Conservation (phyloP, 2,329 filamentous ascomycete genomes). For the Penicillium sp. region DNA sequence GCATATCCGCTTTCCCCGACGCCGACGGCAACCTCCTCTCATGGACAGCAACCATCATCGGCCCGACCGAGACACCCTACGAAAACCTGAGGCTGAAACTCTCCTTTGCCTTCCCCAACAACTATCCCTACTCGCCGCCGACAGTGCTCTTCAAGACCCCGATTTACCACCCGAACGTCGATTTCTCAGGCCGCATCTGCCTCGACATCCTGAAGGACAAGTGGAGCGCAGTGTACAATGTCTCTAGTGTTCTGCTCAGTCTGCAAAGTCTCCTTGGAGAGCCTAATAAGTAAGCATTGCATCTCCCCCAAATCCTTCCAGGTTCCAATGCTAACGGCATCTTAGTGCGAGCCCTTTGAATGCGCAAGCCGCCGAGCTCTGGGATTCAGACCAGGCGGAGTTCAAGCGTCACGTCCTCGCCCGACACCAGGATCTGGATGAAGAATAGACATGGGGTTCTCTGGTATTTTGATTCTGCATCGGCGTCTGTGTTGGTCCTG, state of each 20-base stretch:
- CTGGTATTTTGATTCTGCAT: constrained; percentile 13
- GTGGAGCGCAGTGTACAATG: constrained; percentile 97
- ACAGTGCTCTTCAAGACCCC: constrained; percentile 96
- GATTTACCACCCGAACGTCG: constrained; percentile 98
- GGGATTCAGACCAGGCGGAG: constrained; percentile 82
- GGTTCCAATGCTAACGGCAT: neutral
- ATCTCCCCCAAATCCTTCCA: neutral
- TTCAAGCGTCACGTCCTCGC: constrained; percentile 74
- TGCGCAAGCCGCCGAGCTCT: constrained; percentile 91
- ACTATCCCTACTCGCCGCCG: constrained; percentile 89
- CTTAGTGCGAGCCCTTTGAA: constrained; percentile 85
- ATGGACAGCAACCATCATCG: constrained; percentile 92
- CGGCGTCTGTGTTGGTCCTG: constrained; percentile 17
- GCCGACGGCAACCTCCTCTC: constrained; percentile 83
- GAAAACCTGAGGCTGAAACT: constrained; percentile 86
- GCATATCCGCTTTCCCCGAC: constrained; percentile 90
- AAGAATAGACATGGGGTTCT: constrained; percentile 33
- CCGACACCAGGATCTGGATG: constrained; percentile 57
- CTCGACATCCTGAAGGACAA: constrained; percentile 98
- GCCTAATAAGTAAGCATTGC: constrained; percentile 80
- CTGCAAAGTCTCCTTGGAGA: constrained; percentile 93
- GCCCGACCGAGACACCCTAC: constrained; percentile 88
- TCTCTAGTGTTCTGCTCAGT: constrained; percentile 86
- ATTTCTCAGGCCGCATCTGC: constrained; percentile 95
- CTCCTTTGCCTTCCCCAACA: constrained; percentile 80